phyloP scores from a whole-genome alignment of 148 eudicot species.

The Selenicereus undatus region DNA sequence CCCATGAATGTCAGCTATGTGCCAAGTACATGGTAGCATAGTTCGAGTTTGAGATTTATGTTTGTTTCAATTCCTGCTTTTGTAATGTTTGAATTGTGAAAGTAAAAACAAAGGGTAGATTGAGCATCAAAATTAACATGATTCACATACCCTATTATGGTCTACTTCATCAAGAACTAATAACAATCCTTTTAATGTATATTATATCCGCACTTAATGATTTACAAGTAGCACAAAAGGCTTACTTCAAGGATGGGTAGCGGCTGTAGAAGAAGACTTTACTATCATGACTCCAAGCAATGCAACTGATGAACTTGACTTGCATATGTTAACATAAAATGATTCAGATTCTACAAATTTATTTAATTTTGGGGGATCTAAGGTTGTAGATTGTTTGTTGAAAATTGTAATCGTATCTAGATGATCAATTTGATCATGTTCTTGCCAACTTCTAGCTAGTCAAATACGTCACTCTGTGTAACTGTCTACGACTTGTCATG shows the following conservation, averaged over 20 bases:
- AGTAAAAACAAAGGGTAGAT: background rate
- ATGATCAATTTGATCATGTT: no score
- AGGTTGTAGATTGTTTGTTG: background rate
- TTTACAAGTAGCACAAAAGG: background rate
- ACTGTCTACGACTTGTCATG: no score
- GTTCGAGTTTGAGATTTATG: slow-evolving; percentile 59
- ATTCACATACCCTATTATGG: background rate
- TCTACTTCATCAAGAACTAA: background rate
- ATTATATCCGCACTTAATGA: background rate
- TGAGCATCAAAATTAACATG: background rate
- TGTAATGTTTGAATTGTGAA: slow-evolving; percentile 40
- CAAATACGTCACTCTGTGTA: no score
- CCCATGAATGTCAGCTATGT: no score
- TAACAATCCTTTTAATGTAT: background rate
- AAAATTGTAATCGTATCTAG: no score
- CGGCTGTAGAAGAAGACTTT: slow-evolving; percentile 90
- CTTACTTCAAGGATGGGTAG: slow-evolving; percentile 78
- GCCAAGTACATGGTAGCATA: slow-evolving; percentile 81
- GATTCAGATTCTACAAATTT: background rate
- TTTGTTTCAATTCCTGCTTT: slow-evolving; percentile 80
- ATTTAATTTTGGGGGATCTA: background rate
- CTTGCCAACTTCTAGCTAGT: no score
- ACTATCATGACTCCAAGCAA: slow-evolving; percentile 86
- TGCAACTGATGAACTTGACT: slow-evolving; percentile 67
- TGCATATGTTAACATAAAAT: slow-evolving; percentile 21